Conservation (phyloP, 129 eudicot species). For the Cynara cardunculus region DNA sequence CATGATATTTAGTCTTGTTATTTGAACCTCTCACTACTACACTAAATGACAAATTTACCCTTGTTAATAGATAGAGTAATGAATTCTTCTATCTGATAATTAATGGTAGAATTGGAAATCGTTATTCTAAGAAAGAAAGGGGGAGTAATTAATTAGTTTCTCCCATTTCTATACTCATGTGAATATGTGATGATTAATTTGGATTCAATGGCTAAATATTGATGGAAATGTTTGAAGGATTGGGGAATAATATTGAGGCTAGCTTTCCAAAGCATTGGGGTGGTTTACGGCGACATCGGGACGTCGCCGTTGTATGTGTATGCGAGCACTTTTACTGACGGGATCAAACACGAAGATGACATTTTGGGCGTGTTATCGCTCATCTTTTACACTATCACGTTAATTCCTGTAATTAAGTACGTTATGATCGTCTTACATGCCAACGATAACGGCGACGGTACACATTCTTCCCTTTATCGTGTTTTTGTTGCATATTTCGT, state of each 20-base stretch:
- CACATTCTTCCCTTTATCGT: neutral
- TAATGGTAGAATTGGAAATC: neutral
- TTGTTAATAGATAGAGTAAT: no score
- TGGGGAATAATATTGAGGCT: slow-evolving; percentile 57
- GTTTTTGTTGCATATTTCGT: neutral
- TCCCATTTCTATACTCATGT: neutral
- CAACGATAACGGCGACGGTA: slow-evolving; percentile 87
- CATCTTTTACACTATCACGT: slow-evolving; percentile 67
- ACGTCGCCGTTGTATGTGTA: slow-evolving; percentile 85
- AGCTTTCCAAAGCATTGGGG: slow-evolving; percentile 85
- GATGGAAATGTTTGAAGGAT: slow-evolving; percentile 7
- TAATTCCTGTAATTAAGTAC: slow-evolving; percentile 73
- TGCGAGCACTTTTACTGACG: slow-evolving; percentile 48
- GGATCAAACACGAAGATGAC: slow-evolving; percentile 66
- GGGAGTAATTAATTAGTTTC: neutral
- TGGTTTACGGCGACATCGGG: slow-evolving; percentile 83
- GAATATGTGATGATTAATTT: neutral
- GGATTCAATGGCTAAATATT: neutral
- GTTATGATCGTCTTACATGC: slow-evolving; percentile 70
- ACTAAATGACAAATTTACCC: neutral
- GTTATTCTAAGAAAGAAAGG: no score
- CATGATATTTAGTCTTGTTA: neutral
- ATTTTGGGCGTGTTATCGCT: slow-evolving; percentile 64
- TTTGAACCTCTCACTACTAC: neutral
- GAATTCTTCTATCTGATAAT: neutral